Conservation (phyloP, 257 asterid species). For the Primulina tabacum region DNA sequence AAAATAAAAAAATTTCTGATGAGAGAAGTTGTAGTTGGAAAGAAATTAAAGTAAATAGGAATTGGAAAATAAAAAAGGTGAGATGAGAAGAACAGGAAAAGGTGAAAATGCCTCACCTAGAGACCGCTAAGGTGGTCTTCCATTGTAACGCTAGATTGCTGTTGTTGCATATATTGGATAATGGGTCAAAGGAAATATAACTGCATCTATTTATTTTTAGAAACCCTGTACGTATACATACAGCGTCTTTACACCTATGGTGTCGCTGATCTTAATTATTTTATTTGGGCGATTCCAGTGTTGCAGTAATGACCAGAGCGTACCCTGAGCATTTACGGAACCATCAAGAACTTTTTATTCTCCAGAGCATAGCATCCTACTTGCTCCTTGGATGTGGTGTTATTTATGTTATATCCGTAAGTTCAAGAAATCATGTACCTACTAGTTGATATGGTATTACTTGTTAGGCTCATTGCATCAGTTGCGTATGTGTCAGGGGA, state of each 20-base stretch:
- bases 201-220: constrained; percentile 7
- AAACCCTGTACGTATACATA: not conserved
- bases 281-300: constrained; percentile 43
- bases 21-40: too few relatives aligned
- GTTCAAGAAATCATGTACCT: constrained; percentile 31
- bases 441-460: constrained; percentile 6
- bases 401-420: constrained; percentile 66
- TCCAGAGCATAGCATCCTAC: constrained; percentile 87
- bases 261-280: constrained; percentile 11
- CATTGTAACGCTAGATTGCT: not conserved
- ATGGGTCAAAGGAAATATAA: constrained; percentile 6
- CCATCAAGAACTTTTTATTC: constrained; percentile 60
- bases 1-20: too few relatives aligned
- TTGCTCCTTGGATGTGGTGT: constrained; percentile 80
- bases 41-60: not conserved
- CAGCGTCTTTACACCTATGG: not conserved
- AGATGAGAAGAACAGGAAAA: not conserved
- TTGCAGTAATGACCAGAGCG: constrained; percentile 99
- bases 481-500: constrained; percentile 45
- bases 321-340: constrained; percentile 64
- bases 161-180: not conserved
- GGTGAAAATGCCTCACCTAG: not conserved
- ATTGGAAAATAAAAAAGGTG: not conserved
- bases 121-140: not conserved
- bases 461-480: constrained; percentile 7